Percentiles rank a stretch among this genome's conserved stretches.
Evolutionary conservation across 2,329 filamentous ascomycete genomes (phyloP).

Genomic region (Acrocalymma vagum): DNA sequence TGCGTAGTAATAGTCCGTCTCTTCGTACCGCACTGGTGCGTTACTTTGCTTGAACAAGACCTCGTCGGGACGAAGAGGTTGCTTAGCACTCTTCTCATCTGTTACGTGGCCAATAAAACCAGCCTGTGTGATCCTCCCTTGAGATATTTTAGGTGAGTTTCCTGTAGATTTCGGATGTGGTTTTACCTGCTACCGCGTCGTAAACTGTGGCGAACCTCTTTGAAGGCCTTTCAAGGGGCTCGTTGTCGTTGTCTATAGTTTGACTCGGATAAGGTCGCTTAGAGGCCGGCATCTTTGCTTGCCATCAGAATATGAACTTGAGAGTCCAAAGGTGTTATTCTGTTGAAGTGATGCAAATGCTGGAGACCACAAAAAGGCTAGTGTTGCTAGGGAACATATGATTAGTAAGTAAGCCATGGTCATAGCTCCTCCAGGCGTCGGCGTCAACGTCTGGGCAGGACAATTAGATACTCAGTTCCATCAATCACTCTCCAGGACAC

Average conservation of each 20-base stretch:
- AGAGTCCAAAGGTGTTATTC: too few species aligned
- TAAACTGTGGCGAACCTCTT: constrained; percentile 67
- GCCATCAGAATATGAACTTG: too few species aligned
- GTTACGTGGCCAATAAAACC: constrained; percentile 57
- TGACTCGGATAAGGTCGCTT: too few species aligned
- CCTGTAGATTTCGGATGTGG: neutral
- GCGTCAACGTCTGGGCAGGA: too few species aligned
- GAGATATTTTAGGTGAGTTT: constrained; percentile 5
- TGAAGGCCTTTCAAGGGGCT: constrained; percentile 9
- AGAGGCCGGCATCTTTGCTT: too few species aligned
- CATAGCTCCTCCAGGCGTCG: constrained; percentile 15
- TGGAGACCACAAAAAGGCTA: neutral
- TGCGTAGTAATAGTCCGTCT: constrained; percentile 76
- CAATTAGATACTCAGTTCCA: constrained; percentile 18
- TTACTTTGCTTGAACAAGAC: constrained; percentile 72
- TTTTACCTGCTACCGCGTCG: constrained; percentile 74
- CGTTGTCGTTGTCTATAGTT: constrained; percentile 19
- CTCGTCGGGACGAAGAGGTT: constrained; percentile 71
- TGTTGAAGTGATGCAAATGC: too few species aligned
- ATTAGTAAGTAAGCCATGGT: too few species aligned
- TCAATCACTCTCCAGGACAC: constrained; percentile 12
- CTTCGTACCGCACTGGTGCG: constrained; percentile 73
- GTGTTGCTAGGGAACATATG: too few species aligned
- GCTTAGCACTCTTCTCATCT: constrained; percentile 36
- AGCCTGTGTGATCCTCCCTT: constrained; percentile 23